Evolutionary conservation across 2,329 filamentous ascomycete genomes (phyloP).

Genomic region (Penicillium sp.): DNA sequence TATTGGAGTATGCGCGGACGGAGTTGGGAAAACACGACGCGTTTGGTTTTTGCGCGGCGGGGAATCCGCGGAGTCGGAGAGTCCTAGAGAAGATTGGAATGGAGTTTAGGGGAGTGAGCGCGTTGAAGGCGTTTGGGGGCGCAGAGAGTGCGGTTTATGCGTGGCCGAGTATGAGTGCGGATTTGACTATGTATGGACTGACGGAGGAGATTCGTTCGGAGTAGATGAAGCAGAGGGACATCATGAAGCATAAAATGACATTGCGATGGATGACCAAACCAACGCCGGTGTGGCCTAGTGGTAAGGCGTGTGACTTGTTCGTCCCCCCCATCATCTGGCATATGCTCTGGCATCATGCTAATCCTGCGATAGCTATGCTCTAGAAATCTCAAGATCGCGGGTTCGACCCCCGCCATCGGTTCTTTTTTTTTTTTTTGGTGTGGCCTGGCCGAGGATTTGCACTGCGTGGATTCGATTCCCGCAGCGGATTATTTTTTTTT

Average conservation of each 20-base stretch:
- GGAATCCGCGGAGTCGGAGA: conserved; percentile 17
- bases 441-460: no score
- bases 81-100: conserved; percentile 27
- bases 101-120: conserved; percentile 18
- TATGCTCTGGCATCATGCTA: neutral
- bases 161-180: conserved; percentile 12
- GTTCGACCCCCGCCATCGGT: neutral
- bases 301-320: no score
- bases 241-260: no score
- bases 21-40: conserved; percentile 16
- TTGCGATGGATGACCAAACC: no score
- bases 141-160: conserved; percentile 18
- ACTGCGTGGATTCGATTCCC: no score
- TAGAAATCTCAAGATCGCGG: no score
- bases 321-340: no score
- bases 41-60: conserved; percentile 22
- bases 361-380: no score
- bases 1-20: conserved; percentile 18
- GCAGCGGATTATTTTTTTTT: no score
- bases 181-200: conserved; percentile 18
- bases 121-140: conserved; percentile 18
- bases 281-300: no score
- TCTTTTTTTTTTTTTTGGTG: neutral
- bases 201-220: neutral
- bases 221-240: neutral